Base-by-base conservation (phyloP, 257 asterid species). In the Solanum sejunctum region DNA sequence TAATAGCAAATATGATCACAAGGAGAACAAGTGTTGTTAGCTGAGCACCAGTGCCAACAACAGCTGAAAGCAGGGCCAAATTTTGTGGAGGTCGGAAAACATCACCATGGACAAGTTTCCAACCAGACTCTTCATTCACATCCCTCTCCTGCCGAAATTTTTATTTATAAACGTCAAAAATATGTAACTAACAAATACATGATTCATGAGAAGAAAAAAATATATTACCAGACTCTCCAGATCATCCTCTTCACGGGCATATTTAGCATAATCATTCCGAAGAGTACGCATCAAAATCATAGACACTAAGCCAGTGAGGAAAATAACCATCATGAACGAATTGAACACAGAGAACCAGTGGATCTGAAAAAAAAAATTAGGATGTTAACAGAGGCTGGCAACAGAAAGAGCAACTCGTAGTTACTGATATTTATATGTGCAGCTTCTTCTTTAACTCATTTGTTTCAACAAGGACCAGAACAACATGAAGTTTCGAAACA, bases 101-200 rank as follows among this genome's bases (percentile, higher is more conserved):
- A 90, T 95, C 98, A 71, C 97, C 98, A 88, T 94, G 98, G 89
- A 95, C 95, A 84, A 95, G 98, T 87, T 95, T 95, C 98, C 98
- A 95, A 81, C 98, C 98, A 86, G 98, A 93, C 88, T 92, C 98
- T 85, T 95, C 98, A 89, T 49, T 91, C 78, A 93, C 95, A 67
- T 93, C 97, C 81, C 98, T 92, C 87, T 95, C 98, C 98, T 94
- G 84, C 49, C 81, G 88, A 47, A 81, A 70, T 70, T 49, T 32
- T 49, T 78, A 52, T 23, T 15, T 10, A 52, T 78, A 51, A 78
- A 52, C 21, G 10, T 16, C 18, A 9, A 51, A 52, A 26, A 52
- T 23, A 23, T 20, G 71, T 28, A 20, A 49, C 61, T 47, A 8
- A 23, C 43, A 11, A 43, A 57, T 16, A 49, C 70, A 60, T 60